phyloP scores from a whole-genome alignment of 768 basidiomycete genomes.

The Pulveroboletus sp. region DNA sequence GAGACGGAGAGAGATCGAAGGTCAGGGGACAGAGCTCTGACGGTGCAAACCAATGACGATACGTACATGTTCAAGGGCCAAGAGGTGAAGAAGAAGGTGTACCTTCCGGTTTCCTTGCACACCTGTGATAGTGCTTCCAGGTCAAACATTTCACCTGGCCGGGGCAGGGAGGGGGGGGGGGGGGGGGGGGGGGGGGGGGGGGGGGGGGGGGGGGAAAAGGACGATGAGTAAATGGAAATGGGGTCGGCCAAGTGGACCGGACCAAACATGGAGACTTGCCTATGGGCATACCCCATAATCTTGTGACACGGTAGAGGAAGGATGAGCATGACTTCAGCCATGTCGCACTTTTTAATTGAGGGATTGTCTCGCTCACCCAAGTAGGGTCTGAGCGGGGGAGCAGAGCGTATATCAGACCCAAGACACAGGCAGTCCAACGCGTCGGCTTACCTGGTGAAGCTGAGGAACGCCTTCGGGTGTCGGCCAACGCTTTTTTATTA shows the following conservation, averaged over 20 bases:
- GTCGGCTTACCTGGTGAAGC: constrained; percentile 50
- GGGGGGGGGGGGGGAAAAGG: too few relatives aligned
- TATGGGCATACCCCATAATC: constrained; percentile 72
- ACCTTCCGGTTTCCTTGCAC: constrained; percentile 54
- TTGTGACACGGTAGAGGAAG: neutral
- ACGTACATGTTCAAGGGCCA: constrained; percentile 71
- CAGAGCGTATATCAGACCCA: neutral
- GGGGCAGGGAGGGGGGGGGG: too few relatives aligned
- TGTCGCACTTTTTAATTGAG: neutral
- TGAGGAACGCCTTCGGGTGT: constrained; percentile 36
- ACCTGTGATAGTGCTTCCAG: constrained; percentile 54
- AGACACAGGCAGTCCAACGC: neutral
- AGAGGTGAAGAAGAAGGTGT: constrained; percentile 73
- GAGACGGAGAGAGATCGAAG: too few relatives aligned
- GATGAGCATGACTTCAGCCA: neutral
- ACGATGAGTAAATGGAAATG: too few relatives aligned
- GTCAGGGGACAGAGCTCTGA: neutral
- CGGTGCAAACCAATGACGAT: neutral
- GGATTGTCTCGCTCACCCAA: constrained; percentile 41
- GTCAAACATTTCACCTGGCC: constrained; percentile 65
- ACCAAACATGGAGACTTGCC: constrained; percentile 36
- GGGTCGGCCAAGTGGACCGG: neutral
- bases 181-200: too few relatives aligned
- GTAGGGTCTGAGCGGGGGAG: constrained; percentile 40
- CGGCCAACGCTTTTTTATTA: constrained; percentile 47